Base-by-base conservation (phyloP, 148 eudicot genomes). In the Chenopodium album region DNA sequence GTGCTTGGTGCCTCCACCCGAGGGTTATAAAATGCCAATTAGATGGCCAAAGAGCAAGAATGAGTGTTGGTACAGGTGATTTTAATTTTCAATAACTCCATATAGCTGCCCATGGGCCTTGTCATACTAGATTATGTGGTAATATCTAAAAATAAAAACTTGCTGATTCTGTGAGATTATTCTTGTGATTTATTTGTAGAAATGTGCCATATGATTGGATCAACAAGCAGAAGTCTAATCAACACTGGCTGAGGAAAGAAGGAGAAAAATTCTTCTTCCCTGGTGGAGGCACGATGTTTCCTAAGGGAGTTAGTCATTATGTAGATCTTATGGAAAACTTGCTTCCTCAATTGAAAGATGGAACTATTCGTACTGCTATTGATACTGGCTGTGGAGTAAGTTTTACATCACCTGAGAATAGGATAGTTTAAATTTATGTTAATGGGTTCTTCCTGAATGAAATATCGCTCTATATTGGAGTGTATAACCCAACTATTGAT, bases 351-450 rank as follows among this genome's bases (percentile, higher is more conserved):
- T 90, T 96, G 94, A 90, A 90, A 84, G 97, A 92, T n/a, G 97
- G 99, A 32, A 90, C 98, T 59, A 76, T 96, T 78, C 88, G 99
- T 73, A 96, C 99, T 76, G 99, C 99, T 73, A 90, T 96, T 71
- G 99, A 96, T 77, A 96, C 99, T 77, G 99, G 99, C 0, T 96
- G 99, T 85, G 99, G 99, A 91, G 99, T 96, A 78, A 91, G 98
- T 90, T 63, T 62, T 46, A 73, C 22, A 46, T 59, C 60, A 12
- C 23, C 20, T n/a, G 13, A 16, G 31, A 19, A 7, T 71, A 4
- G 59, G 76, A 48, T 46, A 6, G 13, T 2, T 71, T 17, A 7
- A 47, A 10, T 46, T n/a, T 37, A 12, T 62, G 34, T 22, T n/a
- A 19, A 10, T 75, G 9, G 63, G 41, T 23, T 62, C 31, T 73